Evolutionary conservation across 2,329 filamentous ascomycete genomes (phyloP).

Genomic region (Colletotrichum sp.): DNA sequence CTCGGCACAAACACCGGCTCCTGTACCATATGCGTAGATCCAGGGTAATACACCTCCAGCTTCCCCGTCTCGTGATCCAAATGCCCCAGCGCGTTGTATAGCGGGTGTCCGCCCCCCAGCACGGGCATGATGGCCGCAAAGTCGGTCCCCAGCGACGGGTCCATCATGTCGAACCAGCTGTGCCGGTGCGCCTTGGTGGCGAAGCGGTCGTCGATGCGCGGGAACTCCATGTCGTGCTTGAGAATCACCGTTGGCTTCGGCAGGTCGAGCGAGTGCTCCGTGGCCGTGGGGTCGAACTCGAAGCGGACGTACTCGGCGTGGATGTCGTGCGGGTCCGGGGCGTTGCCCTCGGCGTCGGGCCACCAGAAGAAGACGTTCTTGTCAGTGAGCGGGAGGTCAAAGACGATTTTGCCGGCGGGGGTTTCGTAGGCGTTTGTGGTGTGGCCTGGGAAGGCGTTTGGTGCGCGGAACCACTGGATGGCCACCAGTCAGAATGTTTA

Average conservation of each 20-base stretch:
- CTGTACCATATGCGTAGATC: conserved; percentile 38
- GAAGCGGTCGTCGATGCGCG: conserved; percentile 12
- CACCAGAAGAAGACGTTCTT: conserved; percentile 47
- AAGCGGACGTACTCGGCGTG: conserved; percentile 22
- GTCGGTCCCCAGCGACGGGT: conserved; percentile 6
- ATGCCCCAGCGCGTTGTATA: conserved; percentile 38
- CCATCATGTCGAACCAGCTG: conserved; percentile 17
- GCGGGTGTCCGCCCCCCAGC: conserved; percentile 10
- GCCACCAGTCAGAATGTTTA: not conserved
- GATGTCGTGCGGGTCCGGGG: conserved; percentile 32
- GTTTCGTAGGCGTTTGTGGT: conserved; percentile 40
- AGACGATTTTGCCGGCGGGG: conserved; percentile 29
- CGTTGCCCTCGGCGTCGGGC: conserved; percentile 38
- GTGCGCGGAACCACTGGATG: conserved; percentile 38
- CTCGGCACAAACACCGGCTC: conserved; percentile 47
- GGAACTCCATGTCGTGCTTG: conserved; percentile 10
- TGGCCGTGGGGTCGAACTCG: conserved; percentile 8
- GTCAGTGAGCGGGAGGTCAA: conserved; percentile 39
- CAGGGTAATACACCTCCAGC: conserved; percentile 35
- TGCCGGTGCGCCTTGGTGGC: not conserved
- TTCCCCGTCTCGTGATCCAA: conserved; percentile 28
- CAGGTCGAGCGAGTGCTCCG: not conserved
- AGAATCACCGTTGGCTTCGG: not conserved
- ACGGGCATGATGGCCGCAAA: conserved; percentile 20
- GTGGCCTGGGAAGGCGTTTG: conserved; percentile 39